These are phyloP conservation scores for Fusarium caatingaense DNA, from an alignment of 2,329 filamentous ascomycete species.

Conservation along the genomic window DNA sequence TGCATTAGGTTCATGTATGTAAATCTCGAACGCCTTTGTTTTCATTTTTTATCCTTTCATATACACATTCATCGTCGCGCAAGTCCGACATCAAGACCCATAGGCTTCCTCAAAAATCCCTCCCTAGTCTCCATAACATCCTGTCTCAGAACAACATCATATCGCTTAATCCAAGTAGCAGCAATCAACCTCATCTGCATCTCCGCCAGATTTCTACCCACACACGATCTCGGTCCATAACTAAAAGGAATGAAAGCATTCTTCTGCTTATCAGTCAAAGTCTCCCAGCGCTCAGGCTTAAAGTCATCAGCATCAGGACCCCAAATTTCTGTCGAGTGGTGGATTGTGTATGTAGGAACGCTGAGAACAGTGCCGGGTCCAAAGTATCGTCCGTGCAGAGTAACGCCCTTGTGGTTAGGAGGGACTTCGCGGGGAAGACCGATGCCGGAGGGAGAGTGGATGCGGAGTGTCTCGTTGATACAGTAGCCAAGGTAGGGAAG, in stretches of 20 bases:
- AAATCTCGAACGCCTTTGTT: neutral
- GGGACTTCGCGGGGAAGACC: constrained; percentile 84
- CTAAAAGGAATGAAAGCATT: constrained; percentile 81
- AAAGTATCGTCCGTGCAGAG: constrained; percentile 76
- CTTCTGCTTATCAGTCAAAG: constrained; percentile 73
- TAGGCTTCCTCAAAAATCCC: constrained; percentile 84
- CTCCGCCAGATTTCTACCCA: constrained; percentile 85
- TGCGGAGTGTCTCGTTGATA: constrained; percentile 85
- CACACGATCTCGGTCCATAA: constrained; percentile 74
- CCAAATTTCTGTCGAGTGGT: constrained; percentile 80
- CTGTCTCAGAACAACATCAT: constrained; percentile 63
- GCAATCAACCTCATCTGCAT: constrained; percentile 88
- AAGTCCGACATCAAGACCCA: constrained; percentile 64
- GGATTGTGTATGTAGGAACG: constrained; percentile 85
- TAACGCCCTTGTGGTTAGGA: constrained; percentile 68
- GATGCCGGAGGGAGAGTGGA: constrained; percentile 87
- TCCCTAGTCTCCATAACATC: constrained; percentile 79
- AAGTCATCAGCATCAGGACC: constrained; percentile 78
- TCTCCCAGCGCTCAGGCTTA: constrained; percentile 78
- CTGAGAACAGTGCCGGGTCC: constrained; percentile 80
- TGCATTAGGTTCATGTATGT: too few relatives aligned
- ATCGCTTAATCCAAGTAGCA: constrained; percentile 70
- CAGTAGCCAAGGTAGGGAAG: constrained; percentile 80
- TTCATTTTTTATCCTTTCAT: neutral
- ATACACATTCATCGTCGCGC: constrained; percentile 3